phyloP scores from a whole-genome alignment of 768 basidiomycete species.

The Trametes meyenii region DNA sequence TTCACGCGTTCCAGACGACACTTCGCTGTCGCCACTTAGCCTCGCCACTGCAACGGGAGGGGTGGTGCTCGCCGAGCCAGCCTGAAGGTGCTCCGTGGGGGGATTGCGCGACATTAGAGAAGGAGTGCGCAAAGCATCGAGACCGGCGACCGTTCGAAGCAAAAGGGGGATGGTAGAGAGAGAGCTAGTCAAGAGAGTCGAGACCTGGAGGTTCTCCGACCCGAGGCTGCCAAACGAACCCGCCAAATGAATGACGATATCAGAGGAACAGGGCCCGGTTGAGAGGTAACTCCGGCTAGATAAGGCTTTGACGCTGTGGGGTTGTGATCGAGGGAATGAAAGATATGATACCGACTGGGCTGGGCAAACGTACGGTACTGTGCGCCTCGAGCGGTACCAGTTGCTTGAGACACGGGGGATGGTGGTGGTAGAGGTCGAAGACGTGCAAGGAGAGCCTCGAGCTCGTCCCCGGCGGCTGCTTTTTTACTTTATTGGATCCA shows the following conservation, averaged over 20 bases:
- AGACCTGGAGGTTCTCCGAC: neutral
- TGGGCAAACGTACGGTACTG: neutral
- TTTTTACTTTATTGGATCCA: no score
- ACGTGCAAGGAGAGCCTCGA: no score
- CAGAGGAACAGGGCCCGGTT: neutral
- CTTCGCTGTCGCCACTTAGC: neutral
- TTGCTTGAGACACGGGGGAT: neutral
- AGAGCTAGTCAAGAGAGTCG: neutral
- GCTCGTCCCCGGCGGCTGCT: no score
- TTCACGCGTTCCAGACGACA: slow-evolving; percentile 13
- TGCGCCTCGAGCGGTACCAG: no score
- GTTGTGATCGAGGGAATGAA: slow-evolving; percentile 1
- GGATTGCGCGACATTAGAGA: slow-evolving; percentile 18
- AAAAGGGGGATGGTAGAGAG: neutral
- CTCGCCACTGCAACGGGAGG: neutral
- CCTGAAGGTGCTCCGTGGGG: neutral
- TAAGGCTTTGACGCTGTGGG: slow-evolving; percentile 14
- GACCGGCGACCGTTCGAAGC: neutral
- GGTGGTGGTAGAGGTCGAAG: no score
- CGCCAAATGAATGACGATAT: slow-evolving; percentile 12
- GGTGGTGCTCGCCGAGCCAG: neutral
- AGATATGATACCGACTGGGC: neutral
- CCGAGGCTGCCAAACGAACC: neutral
- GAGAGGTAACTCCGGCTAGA: neutral
- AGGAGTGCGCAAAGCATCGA: slow-evolving; percentile 5